These are phyloP conservation scores for Cyanophora paradoxa DNA, from an alignment of 78 protist species.

Conservation along the genomic window DNA sequence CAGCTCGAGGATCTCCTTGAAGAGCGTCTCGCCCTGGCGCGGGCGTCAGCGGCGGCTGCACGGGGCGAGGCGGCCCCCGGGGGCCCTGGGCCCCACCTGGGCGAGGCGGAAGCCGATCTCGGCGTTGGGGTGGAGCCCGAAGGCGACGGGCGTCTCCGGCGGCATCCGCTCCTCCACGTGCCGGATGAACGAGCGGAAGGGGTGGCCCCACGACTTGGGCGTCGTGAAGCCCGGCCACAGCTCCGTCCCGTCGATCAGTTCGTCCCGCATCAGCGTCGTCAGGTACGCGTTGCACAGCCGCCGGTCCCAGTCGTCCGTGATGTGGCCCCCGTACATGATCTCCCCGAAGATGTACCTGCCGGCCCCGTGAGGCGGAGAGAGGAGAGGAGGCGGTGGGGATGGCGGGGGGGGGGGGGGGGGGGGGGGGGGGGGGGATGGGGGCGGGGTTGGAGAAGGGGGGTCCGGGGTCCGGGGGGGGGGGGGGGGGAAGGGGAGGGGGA, in stretches of 20 bases:
- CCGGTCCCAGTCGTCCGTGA: constrained; percentile 81
- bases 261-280: constrained; percentile 30
- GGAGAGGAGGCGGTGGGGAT: no score
- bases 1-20: constrained; percentile 53
- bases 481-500: no score
- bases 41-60: constrained; percentile 34
- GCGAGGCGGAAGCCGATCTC: constrained; percentile 65
- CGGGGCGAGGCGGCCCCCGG: background rate
- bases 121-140: constrained; percentile 84
- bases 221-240: constrained; percentile 49
- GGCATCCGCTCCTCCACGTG: constrained; percentile 61
- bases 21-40: constrained; percentile 48
- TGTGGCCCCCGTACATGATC: constrained; percentile 92
- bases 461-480: no score
- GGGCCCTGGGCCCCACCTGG: background rate
- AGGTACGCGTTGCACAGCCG: constrained; percentile 67
- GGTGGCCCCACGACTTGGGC: no score
- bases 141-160: constrained; percentile 70
- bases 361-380: no score
- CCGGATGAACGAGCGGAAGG: background rate
- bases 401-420: no score
- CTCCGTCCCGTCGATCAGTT: constrained; percentile 52
- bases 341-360: constrained; percentile 87
- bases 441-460: no score
- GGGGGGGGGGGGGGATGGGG: no score